Evolutionary conservation across 2,329 filamentous ascomycete species (phyloP), one percentile per base, ranked within the genome.

Genomic region (Orbilia brochopaga): DNA sequence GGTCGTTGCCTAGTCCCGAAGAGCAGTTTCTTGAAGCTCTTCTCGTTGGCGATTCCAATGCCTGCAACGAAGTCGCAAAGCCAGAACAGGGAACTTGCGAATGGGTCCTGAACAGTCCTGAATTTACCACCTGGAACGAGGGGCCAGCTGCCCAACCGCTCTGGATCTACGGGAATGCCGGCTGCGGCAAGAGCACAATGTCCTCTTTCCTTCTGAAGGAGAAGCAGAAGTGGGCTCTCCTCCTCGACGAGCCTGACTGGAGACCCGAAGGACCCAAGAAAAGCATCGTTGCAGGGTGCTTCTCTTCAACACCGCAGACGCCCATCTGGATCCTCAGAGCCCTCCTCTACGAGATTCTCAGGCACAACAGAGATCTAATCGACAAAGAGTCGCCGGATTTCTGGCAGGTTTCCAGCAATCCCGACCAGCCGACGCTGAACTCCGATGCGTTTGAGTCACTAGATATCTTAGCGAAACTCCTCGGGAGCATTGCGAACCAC

Each of bases 131-230:
- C 27, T 32, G 27, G 27, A 8, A 32, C 4, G 27, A 8, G 27
- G 27, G 27, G 4, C 27, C 27, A 32, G 4, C 27, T 8, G 8
- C 32, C 17, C 52, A 24, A n/a, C 30, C 13, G 2, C 58, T 62
- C 24, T 50, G 44, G 42, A 54, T 62, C 32, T 51, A 40, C n/a
- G 58, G 58, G 13, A 51, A 51, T 5, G 30, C 58, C 11, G 58
- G 58, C 2, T 62, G 10, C 46, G 58, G 46, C 19, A 62, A 62
- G 54, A 54, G 58, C 19, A 51, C 54, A n/a, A 8, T 54, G 15
- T 46, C 8, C 2, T 21, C n/a, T 54, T 62, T 62, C n/a, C 27
- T 62, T 21, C 11, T 62, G 27, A 17, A 54, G 37, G 42, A 30
- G 7, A 15, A 51, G 4, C 17, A 17, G 40, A 52, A 21, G 37